Base-by-base conservation (phyloP, 306 rosid genomes). In the Trichosanthes cucumerina region DNA sequence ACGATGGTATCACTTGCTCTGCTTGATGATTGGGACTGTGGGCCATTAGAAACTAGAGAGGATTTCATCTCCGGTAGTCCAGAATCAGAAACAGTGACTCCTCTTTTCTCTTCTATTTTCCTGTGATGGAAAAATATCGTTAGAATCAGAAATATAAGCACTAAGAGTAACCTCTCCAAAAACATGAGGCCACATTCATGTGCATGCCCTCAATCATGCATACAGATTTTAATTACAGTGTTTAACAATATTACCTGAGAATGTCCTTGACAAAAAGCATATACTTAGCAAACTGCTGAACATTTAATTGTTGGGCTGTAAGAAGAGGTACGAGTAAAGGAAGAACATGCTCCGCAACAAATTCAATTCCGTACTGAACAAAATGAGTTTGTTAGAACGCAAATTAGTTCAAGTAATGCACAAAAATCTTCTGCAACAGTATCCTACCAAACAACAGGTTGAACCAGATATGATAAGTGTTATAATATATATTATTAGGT, bases 281-380 rank as follows among this genome's bases (percentile, higher is more conserved):
- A 87, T 92, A 92, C 85, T 96, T 96, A 39, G 99, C 97, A 86
- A 96, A 96, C 86, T 96, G 99, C 91, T 92, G 99, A 80, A 92
- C 92, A 46, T 96, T 96, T 79, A 96, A 81, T 74, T 96, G 99
- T 87, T 91, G 97, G 85, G 97, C 90, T 16, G 90, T 90, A 80
- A 96, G 90, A 77, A 91, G 97, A 47, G 98, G 99, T 57, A 70
- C 78, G 72, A 96, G 84, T 65, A 92, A 80, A 9, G 99, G 99
- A 80, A 96, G 93, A 83, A 92, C 99, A 82, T 96, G 99, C 85
- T 96, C 99, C 4, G 93, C 97, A 80, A 89, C 91, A 90, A 92
- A 96, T 78, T 96, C 99, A 46, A 91, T 84, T 79, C 98, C 99
- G 85, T 87, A 83, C 99, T 95, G 95, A 80, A 83, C 77, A 81